Evolutionary conservation across 2,329 filamentous ascomycete genomes (phyloP).

Genomic region (Grosmannia huntii): DNA sequence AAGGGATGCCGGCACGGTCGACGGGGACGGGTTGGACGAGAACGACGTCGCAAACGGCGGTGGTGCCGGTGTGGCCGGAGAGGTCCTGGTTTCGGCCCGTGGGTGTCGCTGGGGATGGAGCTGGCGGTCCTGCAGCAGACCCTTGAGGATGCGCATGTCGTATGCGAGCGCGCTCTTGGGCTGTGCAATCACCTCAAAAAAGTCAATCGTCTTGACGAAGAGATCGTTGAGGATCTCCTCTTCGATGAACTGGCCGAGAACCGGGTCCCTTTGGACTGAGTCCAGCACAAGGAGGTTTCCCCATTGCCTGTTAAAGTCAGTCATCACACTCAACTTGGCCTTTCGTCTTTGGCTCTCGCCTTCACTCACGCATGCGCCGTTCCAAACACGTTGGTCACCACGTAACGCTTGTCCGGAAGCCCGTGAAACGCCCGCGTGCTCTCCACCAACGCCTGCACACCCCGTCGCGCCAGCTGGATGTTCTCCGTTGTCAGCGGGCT

Average conservation of each 20-base stretch:
- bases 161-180: conserved; percentile 62
- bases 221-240: conserved; percentile 43
- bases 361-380: conserved; percentile 83
- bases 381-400: conserved; percentile 93
- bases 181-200: conserved; percentile 56
- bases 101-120: neutral
- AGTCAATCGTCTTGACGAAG: conserved; percentile 60
- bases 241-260: conserved; percentile 46
- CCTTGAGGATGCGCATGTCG: conserved; percentile 62
- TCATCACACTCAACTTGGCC: neutral
- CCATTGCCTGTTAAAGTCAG: conserved; percentile 58
- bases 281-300: conserved; percentile 88
- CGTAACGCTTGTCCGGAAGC: conserved; percentile 50
- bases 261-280: conserved; percentile 59
- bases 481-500: conserved; percentile 27
- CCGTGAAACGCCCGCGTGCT: conserved; percentile 74
- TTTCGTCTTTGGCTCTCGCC: neutral
- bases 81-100: neutral
- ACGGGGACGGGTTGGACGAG: neutral
- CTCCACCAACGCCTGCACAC: conserved; percentile 62
- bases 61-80: neutral
- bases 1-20: neutral
- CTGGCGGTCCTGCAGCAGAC: conserved; percentile 19
- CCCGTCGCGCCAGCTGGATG: conserved; percentile 43
- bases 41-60: neutral